Evolutionary conservation across 140 eudicot species (phyloP).

Genomic region (Cichorium intybus): DNA sequence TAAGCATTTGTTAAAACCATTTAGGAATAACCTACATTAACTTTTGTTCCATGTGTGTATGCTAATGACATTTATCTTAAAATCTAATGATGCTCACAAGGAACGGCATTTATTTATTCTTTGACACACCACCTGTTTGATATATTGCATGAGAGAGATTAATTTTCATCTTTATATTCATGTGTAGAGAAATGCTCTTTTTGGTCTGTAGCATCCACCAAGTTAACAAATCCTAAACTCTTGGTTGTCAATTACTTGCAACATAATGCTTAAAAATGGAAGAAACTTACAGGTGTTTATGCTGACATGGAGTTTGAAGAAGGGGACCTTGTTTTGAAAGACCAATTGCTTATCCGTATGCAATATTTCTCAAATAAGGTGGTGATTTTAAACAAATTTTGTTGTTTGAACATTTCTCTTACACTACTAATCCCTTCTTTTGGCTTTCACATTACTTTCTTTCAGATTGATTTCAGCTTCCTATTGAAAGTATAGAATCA

Average conservation of each 20-base stretch:
- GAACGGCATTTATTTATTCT: not conserved
- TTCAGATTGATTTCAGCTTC: conserved; percentile 65
- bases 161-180: not conserved
- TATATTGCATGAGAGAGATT: conserved; percentile 1
- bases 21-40: conserved; percentile 12
- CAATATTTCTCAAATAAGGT: conserved; percentile 94
- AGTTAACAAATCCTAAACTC: not conserved
- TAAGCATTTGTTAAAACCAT: not conserved
- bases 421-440: not conserved
- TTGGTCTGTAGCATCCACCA: too few relatives aligned
- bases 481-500: conserved; percentile 47
- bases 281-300: conserved; percentile 53
- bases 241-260: not conserved
- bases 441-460: too few relatives aligned
- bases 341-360: conserved; percentile 76
- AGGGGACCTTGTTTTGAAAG: conserved; percentile 79
- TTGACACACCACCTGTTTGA: conserved; percentile 40
- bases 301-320: conserved; percentile 56
- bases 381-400: not conserved
- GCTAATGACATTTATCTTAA: not conserved
- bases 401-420: not conserved
- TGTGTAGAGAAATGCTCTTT: too few relatives aligned
- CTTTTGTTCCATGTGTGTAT: not conserved
- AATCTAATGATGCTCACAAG: not conserved
- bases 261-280: not conserved